Base-by-base conservation (phyloP, 345 rosid genomes). In the Nasturtium officinale region DNA sequence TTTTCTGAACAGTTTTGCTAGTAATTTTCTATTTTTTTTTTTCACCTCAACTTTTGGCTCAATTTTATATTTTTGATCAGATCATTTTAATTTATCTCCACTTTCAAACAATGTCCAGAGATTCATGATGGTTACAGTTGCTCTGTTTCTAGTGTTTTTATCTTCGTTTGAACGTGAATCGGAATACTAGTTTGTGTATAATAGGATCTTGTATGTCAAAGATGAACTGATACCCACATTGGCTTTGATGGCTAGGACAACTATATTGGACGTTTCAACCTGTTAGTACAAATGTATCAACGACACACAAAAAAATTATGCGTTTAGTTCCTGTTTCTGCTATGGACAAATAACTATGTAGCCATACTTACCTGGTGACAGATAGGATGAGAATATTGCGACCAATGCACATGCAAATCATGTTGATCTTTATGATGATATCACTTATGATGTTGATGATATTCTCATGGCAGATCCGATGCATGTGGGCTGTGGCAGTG, bases 391-490 rank as follows among this genome's bases (percentile, higher is more conserved):
- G 67, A 59, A 59, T 51, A 58, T 58, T 50, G 54, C 37, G 78
- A 74, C 58, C 61, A 66, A 28, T 66, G 78, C 67, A 66, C 72
- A 74, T 66, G 67, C 67, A 65, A 26, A 66, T 66, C 61, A 66
- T 59, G 73, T 59, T 66, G 46, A 74, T 48, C 61, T 56, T 74
- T 37, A 42, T 57, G 65, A 74, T 74, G 72, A 38, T 51, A 50
- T 50, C 78, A 74, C 60, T 65, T 47, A 57, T 74, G 78, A 57
- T 74, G 65, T 26, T 74, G 66, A 48, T 65, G 66, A 65, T 65
- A 65, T 65, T 65, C 78, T 74, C 67, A 37, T 74, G 65, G 72
- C 46, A 74, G 71, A 65, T 64, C 72, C 43, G 38, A 65, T 25
- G 66, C 77, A 74, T 74, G 77, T 74, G 71, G 58, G 5, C 8